Base-by-base conservation (phyloP, 2,329 filamentous ascomycete species). In the Penicillium brasilianum region DNA sequence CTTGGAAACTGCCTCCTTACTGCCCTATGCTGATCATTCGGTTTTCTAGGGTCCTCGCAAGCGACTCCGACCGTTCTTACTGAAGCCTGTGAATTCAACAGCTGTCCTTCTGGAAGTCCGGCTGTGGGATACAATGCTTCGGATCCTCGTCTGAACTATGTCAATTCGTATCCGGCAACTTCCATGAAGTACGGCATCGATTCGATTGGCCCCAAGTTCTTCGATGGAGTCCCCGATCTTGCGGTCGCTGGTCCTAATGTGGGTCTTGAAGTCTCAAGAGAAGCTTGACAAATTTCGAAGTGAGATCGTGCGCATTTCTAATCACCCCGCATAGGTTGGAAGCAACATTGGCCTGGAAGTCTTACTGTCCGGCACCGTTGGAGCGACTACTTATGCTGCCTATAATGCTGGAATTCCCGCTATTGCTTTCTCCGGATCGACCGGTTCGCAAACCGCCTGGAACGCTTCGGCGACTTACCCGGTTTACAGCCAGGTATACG, bases 81-180 rank as follows among this genome's bases (percentile, higher is more conserved):
- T 2, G 60, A 76, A 0, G 71, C 85, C 0, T 92, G 89, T 71
- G 76, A 88, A 62, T 90, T 84, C 75, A 71, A 84, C 71, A 87
- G 84, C 70, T 92, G 89, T 70, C 80, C 86, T 0, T 76, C 82
- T 10, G 80, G 81, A 66, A 86, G 83, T 68, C 83, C 84, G 1
- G 77, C 87, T 1, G 79, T 81, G 16, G 88, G 88, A 41, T 74
- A 76, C 66, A 89, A 91, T 69, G 74, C 78, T 10, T 83, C 83
- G 0, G 79, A 85, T 61, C 80, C 85, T 0, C 83, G 84, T 5
- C 81, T 90, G 49, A 88, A 90, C 80, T 91, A 89, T 81, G 88
- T 91, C 60, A 91, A 91, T 78, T 88, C 86, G 0, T 90, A 80
- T 75, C 88, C 89, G 0, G 86, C 86, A 1, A 90, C 88, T 0